These are phyloP conservation scores for Dryas alaskensis DNA, from an alignment of 306 rosid genomes.

Conservation along the genomic window DNA sequence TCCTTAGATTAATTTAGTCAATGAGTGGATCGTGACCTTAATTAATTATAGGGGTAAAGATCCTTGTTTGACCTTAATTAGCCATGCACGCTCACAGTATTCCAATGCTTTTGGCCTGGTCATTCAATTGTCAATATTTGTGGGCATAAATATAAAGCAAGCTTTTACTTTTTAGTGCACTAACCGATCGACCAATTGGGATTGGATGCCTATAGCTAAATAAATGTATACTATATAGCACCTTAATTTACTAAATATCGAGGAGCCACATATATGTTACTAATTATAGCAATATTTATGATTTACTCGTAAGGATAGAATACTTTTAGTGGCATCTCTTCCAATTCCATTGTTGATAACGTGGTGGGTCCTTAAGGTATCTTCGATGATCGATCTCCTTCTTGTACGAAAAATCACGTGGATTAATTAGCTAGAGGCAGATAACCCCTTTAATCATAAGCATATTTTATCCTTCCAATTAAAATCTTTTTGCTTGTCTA, in stretches of 20 bases:
- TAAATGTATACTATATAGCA: no score
- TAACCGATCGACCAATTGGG: no score
- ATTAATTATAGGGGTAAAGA: neutral
- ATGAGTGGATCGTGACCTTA: neutral
- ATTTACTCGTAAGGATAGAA: no score
- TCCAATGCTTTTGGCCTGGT: no score
- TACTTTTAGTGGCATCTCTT: no score
- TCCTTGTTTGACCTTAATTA: neutral
- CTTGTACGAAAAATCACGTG: conserved; percentile 7
- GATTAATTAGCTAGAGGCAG: neutral
- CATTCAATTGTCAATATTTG: neutral
- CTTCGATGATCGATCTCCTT: neutral
- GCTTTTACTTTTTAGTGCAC: no score
- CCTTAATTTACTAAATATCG: no score
- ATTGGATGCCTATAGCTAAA: no score
- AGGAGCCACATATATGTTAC: no score
- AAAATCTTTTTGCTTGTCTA: neutral
- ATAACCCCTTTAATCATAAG: neutral
- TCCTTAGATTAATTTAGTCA: neutral
- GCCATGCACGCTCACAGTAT: no score
- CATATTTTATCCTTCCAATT: neutral
- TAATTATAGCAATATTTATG: no score
- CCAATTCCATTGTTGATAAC: neutral
- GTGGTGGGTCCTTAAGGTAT: conserved; percentile 6
- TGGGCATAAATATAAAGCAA: neutral